Evolutionary conservation across 768 basidiomycete genomes (phyloP), one percentile per base, ranked within the genome.

Genomic region (Phallus indusiatus): DNA sequence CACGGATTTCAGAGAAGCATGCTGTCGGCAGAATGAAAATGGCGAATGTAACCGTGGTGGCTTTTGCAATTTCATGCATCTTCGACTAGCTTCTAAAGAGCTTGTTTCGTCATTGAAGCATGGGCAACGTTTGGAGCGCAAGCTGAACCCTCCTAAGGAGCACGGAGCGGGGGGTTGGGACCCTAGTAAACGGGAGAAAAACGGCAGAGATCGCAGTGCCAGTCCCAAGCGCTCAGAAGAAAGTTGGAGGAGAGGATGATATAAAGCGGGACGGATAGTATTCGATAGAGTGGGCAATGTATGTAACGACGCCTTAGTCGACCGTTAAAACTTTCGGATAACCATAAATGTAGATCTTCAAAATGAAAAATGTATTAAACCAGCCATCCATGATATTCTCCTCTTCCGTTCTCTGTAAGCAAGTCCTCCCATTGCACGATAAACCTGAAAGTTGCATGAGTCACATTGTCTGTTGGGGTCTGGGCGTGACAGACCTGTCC

Each of bases 61-160:
- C 1, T 97, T 96, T 75, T 98, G 95, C 74, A 98, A 99, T 72
- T 99, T 99, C 69, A 96, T 97, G 92, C 94, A 97, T 74, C 77
- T 97, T 35, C 85, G 91, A 14, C 79, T 92, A 20, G 90, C 94
- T 5, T 89, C 92, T 33, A 84, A 87, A 68, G 84, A 90, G 11
- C 80, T 96, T 12, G 88, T 91, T 1, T 81, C 80, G 48, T 83
- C 86, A 8, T 75, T 97, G 56, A 81, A 84, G 17, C 84, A 82
- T 48, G 90, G 91, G 14, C 94, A 97, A 69, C 80, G 88, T 47
- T 65, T 96, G 35, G 92, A 94, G 64, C 78, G 92, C 55, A 83
- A 86, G 60, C 67, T 89, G 50, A 79, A 93, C 66, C 90, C 89
- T 7, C 65, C 74, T 12, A 85, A 84, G 66, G 81, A 80, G 35